A percentile compares a stretch with the other conserved stretches of the same genome.
phyloP scores from a whole-genome alignment of 2,329 filamentous ascomycete genomes.

The Trichophyton benhamiae region DNA sequence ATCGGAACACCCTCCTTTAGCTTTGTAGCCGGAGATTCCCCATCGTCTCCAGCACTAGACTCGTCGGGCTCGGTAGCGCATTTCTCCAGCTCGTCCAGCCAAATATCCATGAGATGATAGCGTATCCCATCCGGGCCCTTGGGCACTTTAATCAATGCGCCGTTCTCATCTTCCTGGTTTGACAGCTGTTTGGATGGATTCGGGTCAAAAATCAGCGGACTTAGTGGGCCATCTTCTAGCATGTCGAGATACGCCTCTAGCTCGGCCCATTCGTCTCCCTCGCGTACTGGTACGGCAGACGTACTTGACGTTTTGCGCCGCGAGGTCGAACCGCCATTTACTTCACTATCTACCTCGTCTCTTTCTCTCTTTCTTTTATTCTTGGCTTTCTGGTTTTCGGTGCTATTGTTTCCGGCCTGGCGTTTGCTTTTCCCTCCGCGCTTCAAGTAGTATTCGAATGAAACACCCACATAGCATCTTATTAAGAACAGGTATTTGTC shows the following conservation, averaged over 20 bases:
- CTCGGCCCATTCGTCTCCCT: constrained; percentile 17
- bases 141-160: constrained; percentile 20
- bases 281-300: constrained; percentile 7
- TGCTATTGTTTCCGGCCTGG: neutral
- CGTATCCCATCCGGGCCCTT: constrained; percentile 71
- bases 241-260: constrained; percentile 29
- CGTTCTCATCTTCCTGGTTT: constrained; percentile 10
- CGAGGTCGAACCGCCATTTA: constrained; percentile 5
- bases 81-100: constrained; percentile 77
- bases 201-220: constrained; percentile 29
- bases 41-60: constrained; percentile 23
- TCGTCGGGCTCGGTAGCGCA: constrained; percentile 42
- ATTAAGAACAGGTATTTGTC: constrained; percentile 89
- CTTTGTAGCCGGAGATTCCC: constrained; percentile 19
- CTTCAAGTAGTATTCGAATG: constrained; percentile 40
- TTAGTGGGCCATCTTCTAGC: constrained; percentile 30
- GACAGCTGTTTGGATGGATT: constrained; percentile 3
- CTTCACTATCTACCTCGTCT: constrained; percentile 12
- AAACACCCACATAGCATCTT: constrained; percentile 62
- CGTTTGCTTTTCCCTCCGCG: constrained; percentile 12
- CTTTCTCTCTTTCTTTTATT: constrained; percentile 19
- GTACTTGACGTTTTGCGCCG: constrained; percentile 3
- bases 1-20: constrained; percentile 28
- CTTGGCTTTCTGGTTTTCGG: constrained; percentile 16
- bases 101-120: constrained; percentile 81